Evolutionary conservation across 768 basidiomycete genomes (phyloP), one percentile per base, ranked within the genome.

Genomic region (Daedalea quercina): DNA sequence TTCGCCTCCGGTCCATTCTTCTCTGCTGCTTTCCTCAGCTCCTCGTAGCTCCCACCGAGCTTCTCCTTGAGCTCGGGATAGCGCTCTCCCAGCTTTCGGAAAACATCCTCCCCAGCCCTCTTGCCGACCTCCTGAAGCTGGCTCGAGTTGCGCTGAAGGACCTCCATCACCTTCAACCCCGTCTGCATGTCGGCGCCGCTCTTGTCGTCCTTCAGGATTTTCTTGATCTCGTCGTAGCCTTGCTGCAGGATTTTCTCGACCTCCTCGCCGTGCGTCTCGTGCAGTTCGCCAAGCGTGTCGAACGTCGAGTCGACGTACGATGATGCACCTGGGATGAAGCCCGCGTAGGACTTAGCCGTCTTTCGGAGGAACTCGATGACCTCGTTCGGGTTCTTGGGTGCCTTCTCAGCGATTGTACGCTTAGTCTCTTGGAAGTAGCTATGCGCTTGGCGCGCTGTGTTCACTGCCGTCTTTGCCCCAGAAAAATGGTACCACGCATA

Each of bases 401-500:
- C 63, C 24, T 63, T 56, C 51, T 67, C 52, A 11, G 53, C 48
- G 28, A 68, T 60, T 12, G 58, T 53, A 31, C 54, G 53, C 40
- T 63, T 64, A n/a, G 67, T 60, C 28, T 64, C 48, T 40, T 66
- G 45, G 59, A 60, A 52, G 55, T 60, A 65, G 47, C 40, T 26
- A 41, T 65, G 54, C 1, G 66, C 63, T 4, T 63, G 54, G 35
- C 64, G 64, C 15, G 72, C 58, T 3, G 68, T 63, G 49, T 75
- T 68, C 7, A 76, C 70, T 2, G 64, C 58, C 4, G 57, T 60
- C 57, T 71, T 75, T 11, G 70, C 28, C 15, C 71, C 71, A 26
- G 74, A 75, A 54, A 68, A 69, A 54, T 73, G 67, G 54, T 77
- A 78, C 49, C 61, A 69, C 0, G 61, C 62, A 57, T 75, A 76